Evolutionary conservation across 805 yeast genomes (phyloP).

Genomic region (Danielia reshetovae): DNA sequence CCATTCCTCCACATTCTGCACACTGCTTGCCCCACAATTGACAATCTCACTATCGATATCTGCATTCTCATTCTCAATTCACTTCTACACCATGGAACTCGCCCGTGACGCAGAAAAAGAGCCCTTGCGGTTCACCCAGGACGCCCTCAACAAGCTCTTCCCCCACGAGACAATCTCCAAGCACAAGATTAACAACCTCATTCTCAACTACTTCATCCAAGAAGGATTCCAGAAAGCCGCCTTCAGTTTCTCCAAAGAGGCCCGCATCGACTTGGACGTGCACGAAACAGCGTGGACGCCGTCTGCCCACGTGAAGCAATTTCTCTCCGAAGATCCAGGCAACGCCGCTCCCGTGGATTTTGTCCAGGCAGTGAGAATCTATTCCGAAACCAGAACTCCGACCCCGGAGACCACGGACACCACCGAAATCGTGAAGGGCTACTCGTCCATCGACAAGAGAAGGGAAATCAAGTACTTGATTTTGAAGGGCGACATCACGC

Average conservation of each 20-base stretch:
- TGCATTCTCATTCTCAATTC: too few species aligned
- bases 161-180: slow-evolving; percentile 18
- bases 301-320: background rate
- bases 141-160: background rate
- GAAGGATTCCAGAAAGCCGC: slow-evolving; percentile 78
- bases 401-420: background rate
- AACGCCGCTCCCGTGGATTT: background rate
- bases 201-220: slow-evolving; percentile 69
- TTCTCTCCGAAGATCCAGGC: background rate
- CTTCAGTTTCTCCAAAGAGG: slow-evolving; percentile 54
- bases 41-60: too few species aligned
- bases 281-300: background rate
- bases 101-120: too few species aligned
- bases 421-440: slow-evolving; percentile 28
- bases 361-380: slow-evolving; percentile 3
- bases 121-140: background rate
- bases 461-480: slow-evolving; percentile 50
- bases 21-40: too few species aligned
- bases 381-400: background rate
- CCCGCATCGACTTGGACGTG: slow-evolving; percentile 26
- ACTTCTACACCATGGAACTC: too few species aligned
- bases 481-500: slow-evolving; percentile 56
- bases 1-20: too few species aligned
- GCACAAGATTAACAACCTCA: slow-evolving; percentile 45
- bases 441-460: slow-evolving; percentile 50